Percentiles rank a stretch among this genome's conserved stretches.
Evolutionary conservation across 169 alveolate species (phyloP).

Genomic region (Ophryocystis elektroscirrha): DNA sequence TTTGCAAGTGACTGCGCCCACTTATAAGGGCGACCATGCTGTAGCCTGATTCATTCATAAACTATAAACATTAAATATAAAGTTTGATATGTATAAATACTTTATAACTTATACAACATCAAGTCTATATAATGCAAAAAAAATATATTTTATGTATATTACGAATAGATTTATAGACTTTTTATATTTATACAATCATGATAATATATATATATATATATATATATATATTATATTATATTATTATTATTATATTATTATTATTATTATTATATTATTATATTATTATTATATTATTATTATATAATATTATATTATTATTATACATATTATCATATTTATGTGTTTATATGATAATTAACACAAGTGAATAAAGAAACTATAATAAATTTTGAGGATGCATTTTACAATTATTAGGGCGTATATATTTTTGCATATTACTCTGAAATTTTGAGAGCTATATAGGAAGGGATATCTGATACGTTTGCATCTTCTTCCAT

Average conservation of each 20-base stretch:
- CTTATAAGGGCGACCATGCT: no score
- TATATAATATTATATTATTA: not conserved
- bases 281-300: not conserved
- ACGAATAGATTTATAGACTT: no score
- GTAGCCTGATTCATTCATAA: no score
- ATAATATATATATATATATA: no score
- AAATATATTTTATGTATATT: no score
- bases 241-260: not conserved
- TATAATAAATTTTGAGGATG: constrained; percentile 9
- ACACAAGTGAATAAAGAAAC: constrained; percentile 9
- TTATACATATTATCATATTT: not conserved
- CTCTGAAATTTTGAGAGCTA: constrained; percentile 6
- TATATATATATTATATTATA: not conserved
- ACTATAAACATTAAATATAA: no score
- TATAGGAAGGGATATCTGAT: constrained; percentile 13
- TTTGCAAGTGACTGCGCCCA: no score
- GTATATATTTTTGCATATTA: not conserved
- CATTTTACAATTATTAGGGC: constrained; percentile 14
- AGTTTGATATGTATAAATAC: no score
- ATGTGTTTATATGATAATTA: not conserved
- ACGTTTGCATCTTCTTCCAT: constrained; percentile 9
- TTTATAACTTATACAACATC: no score
- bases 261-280: not conserved
- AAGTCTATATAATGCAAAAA: no score
- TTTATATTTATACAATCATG: no score